Percentiles rank a stretch among this genome's conserved stretches.
Evolutionary conservation across 371 early-diverging fungal genomes (phyloP).

Genomic region (Capillidium heterosporum): DNA sequence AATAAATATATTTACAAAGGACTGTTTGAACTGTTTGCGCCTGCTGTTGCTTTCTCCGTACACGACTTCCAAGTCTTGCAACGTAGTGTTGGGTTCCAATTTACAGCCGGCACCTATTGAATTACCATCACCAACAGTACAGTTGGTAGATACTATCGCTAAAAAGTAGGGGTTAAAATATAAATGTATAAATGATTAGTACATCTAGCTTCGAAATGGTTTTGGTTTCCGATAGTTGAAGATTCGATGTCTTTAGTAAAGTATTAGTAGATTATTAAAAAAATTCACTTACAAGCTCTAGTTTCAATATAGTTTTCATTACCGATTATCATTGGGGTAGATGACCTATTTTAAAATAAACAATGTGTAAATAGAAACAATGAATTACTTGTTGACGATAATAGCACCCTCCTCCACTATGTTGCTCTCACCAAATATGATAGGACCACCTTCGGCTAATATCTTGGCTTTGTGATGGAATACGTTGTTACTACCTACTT

Average conservation of each 20-base stretch:
- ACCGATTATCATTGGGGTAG: neutral
- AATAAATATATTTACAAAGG: constrained; percentile 22
- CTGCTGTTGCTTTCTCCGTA: constrained; percentile 22
- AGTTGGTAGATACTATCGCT: neutral
- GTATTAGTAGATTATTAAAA: neutral
- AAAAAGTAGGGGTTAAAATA: neutral
- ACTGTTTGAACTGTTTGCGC: constrained; percentile 33
- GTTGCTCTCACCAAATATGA: constrained; percentile 50
- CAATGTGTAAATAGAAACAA: neutral
- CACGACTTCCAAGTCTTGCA: neutral
- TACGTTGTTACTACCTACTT: neutral
- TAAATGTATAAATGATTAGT: neutral
- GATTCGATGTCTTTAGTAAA: constrained; percentile 1
- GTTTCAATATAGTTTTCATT: constrained; percentile 2
- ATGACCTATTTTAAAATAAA: neutral
- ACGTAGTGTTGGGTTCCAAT: neutral
- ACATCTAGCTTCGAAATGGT: constrained; percentile 1
- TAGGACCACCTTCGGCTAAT: constrained; percentile 46
- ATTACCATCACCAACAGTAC: neutral
- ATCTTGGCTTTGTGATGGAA: constrained; percentile 55
- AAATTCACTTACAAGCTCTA: neutral
- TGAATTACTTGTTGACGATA: constrained; percentile 46
- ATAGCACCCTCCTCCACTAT: constrained; percentile 54
- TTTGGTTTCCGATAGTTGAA: constrained; percentile 1
- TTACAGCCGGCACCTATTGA: neutral